phyloP scores from a whole-genome alignment of 306 rosid species.

The Begonia fuchsioides region DNA sequence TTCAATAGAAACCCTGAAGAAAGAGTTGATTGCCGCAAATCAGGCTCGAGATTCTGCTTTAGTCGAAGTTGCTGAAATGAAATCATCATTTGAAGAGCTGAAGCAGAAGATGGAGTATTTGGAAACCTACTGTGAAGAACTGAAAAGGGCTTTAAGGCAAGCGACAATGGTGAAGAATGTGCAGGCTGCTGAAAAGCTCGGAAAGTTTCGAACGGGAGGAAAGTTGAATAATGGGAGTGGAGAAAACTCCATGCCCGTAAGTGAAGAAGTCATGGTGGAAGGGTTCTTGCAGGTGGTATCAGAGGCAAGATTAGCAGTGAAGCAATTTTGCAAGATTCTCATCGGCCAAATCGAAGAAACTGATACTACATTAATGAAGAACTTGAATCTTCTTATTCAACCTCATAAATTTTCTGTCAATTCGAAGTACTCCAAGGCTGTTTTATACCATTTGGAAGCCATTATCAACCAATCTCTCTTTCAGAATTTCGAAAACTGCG shows the following conservation, averaged over 20 bases:
- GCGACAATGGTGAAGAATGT: constrained; percentile 26
- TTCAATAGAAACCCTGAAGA: constrained; percentile 57
- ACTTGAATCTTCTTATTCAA: constrained; percentile 57
- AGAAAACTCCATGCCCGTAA: constrained; percentile 58
- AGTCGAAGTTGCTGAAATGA: constrained; percentile 70
- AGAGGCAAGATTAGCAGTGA: constrained; percentile 77
- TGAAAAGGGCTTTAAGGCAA: constrained; percentile 69
- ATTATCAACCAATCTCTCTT: constrained; percentile 62
- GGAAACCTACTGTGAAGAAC: constrained; percentile 80
- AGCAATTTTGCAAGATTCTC: constrained; percentile 70
- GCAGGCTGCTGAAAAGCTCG: constrained; percentile 28
- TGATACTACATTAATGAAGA: constrained; percentile 45
- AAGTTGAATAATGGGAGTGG: constrained; percentile 20
- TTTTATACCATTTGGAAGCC: constrained; percentile 71
- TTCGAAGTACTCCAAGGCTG: constrained; percentile 69
- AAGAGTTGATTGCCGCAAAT: constrained; percentile 57
- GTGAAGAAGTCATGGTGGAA: constrained; percentile 71
- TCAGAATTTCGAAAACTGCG: constrained; percentile 78
- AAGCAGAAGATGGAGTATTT: constrained; percentile 66
- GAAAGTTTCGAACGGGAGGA: constrained; percentile 30
- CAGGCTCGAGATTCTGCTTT: constrained; percentile 56
- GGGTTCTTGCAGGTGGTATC: constrained; percentile 90
- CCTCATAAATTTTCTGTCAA: constrained; percentile 57
- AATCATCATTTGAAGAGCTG: constrained; percentile 70
- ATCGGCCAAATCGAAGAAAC: constrained; percentile 61